Evolutionary conservation across 2,329 filamentous ascomycete genomes (phyloP).

Genomic region (Penicillium freii): DNA sequence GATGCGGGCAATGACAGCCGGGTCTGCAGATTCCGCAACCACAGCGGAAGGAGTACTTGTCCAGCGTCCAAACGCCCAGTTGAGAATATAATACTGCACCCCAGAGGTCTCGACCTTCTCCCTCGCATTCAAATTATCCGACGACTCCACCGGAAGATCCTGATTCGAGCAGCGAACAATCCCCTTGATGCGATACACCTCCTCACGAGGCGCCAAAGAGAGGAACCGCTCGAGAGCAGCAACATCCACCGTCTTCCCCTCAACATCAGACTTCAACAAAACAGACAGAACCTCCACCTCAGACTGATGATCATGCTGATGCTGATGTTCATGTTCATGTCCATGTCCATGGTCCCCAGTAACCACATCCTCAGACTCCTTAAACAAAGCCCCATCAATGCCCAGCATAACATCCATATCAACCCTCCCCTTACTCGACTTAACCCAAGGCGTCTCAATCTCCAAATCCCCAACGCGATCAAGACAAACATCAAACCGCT

Average conservation of each 20-base stretch:
- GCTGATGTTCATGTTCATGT: conserved; percentile 35
- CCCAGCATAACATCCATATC: conserved; percentile 79
- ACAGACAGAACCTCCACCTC: conserved; percentile 91
- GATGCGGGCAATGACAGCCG: conserved; percentile 38
- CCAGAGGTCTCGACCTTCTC: conserved; percentile 31
- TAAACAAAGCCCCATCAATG: conserved; percentile 72
- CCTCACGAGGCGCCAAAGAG: conserved; percentile 76
- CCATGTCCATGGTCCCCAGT: conserved; percentile 31
- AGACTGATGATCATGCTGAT: conserved; percentile 63
- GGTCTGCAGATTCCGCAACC: conserved; percentile 32
- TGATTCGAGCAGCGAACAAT: conserved; percentile 50
- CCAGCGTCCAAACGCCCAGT: conserved; percentile 98
- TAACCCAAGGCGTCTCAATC: conserved; percentile 77
- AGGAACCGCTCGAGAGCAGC: conserved; percentile 65
- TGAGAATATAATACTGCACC: conserved; percentile 74
- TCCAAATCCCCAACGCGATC: conserved; percentile 80
- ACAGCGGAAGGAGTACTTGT: conserved; percentile 68
- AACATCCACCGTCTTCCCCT: conserved; percentile 53
- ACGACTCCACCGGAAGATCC: conserved; percentile 48
- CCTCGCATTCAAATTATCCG: conserved; percentile 38
- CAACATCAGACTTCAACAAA: conserved; percentile 54
- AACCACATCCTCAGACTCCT: conserved; percentile 37
- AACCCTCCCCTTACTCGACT: conserved; percentile 77
- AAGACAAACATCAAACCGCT: conserved; percentile 73
- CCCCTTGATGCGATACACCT: conserved; percentile 92